Conservation (phyloP, 495 filamentous ascomycete genomes). For the Cercophora newfieldiana region DNA sequence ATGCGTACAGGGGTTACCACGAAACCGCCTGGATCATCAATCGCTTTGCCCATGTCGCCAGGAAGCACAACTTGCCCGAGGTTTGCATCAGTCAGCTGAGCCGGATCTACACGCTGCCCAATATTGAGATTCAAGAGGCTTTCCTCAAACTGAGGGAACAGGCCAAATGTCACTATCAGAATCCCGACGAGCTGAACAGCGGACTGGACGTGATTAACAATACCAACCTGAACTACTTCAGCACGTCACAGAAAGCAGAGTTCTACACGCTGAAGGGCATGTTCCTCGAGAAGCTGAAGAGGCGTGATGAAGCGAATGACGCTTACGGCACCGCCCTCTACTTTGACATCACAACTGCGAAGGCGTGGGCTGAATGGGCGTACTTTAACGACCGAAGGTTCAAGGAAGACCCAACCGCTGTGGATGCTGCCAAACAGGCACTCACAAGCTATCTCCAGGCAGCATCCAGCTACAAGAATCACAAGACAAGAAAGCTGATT, state of each 20-base stretch:
- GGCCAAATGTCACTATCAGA: slow-evolving; percentile 97
- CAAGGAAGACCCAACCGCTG: slow-evolving; percentile 79
- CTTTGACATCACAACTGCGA: slow-evolving; percentile 90
- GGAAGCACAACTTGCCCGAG: slow-evolving; percentile 94
- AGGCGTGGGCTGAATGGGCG: slow-evolving; percentile 99
- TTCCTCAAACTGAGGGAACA: slow-evolving; percentile 97
- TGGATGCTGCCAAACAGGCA: slow-evolving; percentile 81
- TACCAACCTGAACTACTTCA: slow-evolving; percentile 98
- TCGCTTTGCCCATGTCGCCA: slow-evolving; percentile 93
- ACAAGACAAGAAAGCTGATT: slow-evolving; percentile 94
- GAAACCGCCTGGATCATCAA: slow-evolving; percentile 99
- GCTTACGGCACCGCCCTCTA: slow-evolving; percentile 93
- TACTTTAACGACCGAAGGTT: slow-evolving; percentile 95
- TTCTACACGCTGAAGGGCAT: slow-evolving; percentile 99
- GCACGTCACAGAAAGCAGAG: slow-evolving; percentile 91
- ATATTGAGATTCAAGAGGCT: slow-evolving; percentile 99
- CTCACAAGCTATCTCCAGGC: slow-evolving; percentile 96
- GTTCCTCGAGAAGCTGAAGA: slow-evolving; percentile 91
- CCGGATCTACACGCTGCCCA: slow-evolving; percentile 96
- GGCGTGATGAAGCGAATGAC: slow-evolving; percentile 85
- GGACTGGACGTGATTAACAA: slow-evolving; percentile 99
- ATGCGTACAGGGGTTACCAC: slow-evolving; percentile 95
- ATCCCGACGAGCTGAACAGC: slow-evolving; percentile 82
- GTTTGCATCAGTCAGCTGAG: slow-evolving; percentile 96
- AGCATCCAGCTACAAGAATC: slow-evolving; percentile 91